Base-by-base conservation (phyloP, 2,329 filamentous ascomycete species). In the Endoconidiophora laricicola region DNA sequence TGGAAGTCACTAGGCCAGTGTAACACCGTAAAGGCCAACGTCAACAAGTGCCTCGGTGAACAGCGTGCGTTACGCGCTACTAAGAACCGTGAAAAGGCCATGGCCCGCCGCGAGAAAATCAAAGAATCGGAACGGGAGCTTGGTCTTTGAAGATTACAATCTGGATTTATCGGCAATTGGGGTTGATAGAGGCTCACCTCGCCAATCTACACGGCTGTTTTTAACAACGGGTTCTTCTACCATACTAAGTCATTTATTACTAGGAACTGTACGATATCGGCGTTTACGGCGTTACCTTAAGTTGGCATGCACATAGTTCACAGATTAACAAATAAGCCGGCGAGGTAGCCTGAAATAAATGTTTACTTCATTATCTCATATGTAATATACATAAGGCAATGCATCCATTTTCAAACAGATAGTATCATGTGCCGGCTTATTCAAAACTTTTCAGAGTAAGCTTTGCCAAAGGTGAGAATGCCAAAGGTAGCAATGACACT, bases 1-100 rank as follows among this genome's bases (percentile, higher is more conserved):
- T 88, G 84, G 77, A 95, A 94, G 66, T 80, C 85, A 1, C 69
- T 86, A 54, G 91, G 91, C 51, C 86, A 83, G 71, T 98, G 91
- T 75, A 96, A 86, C 64, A 75, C 81, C 39, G 76, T 83, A 55
- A 98, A 98, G 66, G 72, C 78, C 40, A 71, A 86, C 52, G 84
- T 98, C 58, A 91, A 85, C 66, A 74, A 78, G 60, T 98, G 91
- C 62, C 73, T 98, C 48, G 78, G 84, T 55, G 79, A 74, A 37
- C 86, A 94, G 65, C 77, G 91, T 60, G 68, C 81, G 47, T 85
- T 87, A 63, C 79, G 81, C 51, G 88, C 88, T 48, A 77, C 76
- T 56, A 69, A 71, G 58, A 96, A 98, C 63, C 78, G 59, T 74
- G 84, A 62, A 63, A 71, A 57, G 73, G 86, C 55, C 75, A 76